Conservation (phyloP, 306 rosid species). For the Amphicarpaea edgeworthii region DNA sequence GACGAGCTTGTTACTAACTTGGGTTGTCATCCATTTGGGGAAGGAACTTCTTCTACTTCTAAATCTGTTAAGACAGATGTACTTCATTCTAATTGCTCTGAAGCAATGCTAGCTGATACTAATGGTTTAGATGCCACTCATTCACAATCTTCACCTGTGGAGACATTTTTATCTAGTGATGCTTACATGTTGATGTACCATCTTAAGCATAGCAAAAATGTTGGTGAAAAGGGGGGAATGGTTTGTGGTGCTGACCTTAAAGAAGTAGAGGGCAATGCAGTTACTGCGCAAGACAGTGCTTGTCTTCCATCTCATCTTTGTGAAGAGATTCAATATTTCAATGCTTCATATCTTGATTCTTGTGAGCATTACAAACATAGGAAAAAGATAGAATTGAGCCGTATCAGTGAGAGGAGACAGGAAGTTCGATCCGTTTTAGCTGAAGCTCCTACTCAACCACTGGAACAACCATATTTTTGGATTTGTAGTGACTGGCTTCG, state of each 20-base stretch:
- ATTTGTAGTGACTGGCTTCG: slow-evolving; percentile 91
- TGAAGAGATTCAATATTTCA: slow-evolving; percentile 73
- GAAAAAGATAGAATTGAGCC: slow-evolving; percentile 67
- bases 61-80: slow-evolving; percentile 62
- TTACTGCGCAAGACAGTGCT: slow-evolving; percentile 53
- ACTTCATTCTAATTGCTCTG: slow-evolving; percentile 51
- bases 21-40: slow-evolving; percentile 85
- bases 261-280: slow-evolving; percentile 50
- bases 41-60: slow-evolving; percentile 62
- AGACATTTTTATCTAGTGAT: slow-evolving; percentile 81
- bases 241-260: slow-evolving; percentile 49
- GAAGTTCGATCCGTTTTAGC: slow-evolving; percentile 86
- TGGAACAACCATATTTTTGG: slow-evolving; percentile 76
- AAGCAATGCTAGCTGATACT: slow-evolving; percentile 55
- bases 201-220: slow-evolving; percentile 54
- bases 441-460: slow-evolving; percentile 78
- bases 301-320: slow-evolving; percentile 71
- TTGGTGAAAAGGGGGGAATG: slow-evolving; percentile 37
- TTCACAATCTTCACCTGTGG: slow-evolving; percentile 54
- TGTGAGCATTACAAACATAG: slow-evolving; percentile 63
- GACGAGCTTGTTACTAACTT: slow-evolving; percentile 84
- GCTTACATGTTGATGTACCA: slow-evolving; percentile 97
- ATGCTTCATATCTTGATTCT: slow-evolving; percentile 67
- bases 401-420: slow-evolving; percentile 70
- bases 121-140: slow-evolving; percentile 58